Percentiles rank a stretch among this genome's conserved stretches.
These are phyloP conservation scores for Barnettozyma sucrosica DNA, from an alignment of 805 yeast species.

Conservation along the genomic window DNA sequence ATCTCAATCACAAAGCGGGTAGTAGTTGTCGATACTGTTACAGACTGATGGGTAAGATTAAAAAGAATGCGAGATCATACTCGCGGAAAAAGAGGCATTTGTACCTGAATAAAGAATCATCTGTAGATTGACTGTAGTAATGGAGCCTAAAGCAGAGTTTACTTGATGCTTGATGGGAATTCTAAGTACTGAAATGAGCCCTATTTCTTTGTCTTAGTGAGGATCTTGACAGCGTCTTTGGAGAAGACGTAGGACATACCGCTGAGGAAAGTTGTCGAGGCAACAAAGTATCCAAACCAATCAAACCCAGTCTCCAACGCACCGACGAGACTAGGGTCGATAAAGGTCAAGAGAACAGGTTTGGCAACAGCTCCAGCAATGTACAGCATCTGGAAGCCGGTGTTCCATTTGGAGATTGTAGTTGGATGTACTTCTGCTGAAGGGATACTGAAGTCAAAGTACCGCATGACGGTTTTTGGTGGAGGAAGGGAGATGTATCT, in stretches of 20 bases:
- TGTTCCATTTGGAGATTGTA: conserved; percentile 77
- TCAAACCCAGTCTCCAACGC: conserved; percentile 23
- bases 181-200: not conserved
- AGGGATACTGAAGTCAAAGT: conserved; percentile 72
- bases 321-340: conserved; percentile 27
- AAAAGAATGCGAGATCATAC: too few relatives aligned
- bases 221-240: conserved; percentile 58
- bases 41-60: too few relatives aligned
- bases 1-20: too few relatives aligned
- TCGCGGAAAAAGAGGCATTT: too few relatives aligned
- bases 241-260: conserved; percentile 74
- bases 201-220: conserved; percentile 23
- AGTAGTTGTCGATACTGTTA: too few relatives aligned
- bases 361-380: conserved; percentile 57
- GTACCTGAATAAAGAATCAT: too few relatives aligned
- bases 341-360: conserved; percentile 40
- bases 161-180: too few relatives aligned
- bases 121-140: too few relatives aligned
- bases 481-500: conserved; percentile 69
- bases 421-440: conserved; percentile 89
- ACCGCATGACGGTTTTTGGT: conserved; percentile 68
- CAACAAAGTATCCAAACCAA: conserved; percentile 49
- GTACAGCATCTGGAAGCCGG: conserved; percentile 88
- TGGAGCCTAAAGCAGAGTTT: too few relatives aligned
- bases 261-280: conserved; percentile 67